phyloP scores from a whole-genome alignment of 2,329 filamentous ascomycete species.

The Aureobasidium sp. region DNA sequence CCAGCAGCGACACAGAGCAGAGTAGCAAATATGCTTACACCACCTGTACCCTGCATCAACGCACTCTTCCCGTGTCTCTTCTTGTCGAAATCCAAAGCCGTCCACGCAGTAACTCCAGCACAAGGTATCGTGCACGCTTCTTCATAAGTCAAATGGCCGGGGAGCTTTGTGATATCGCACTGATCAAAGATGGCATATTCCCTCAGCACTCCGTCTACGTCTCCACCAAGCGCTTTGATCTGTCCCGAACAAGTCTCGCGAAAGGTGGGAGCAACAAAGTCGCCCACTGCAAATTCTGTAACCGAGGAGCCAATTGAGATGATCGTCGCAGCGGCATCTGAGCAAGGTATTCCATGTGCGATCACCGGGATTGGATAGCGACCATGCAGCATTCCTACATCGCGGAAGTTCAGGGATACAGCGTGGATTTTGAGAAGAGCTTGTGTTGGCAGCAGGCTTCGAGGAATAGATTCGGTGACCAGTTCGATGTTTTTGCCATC shows the following conservation, averaged over 20 bases:
- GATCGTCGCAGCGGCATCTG: background rate
- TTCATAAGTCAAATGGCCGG: conserved; percentile 31
- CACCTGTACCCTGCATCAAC: conserved; percentile 20
- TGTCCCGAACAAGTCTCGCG: conserved; percentile 27
- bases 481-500: conserved; percentile 21
- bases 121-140: conserved; percentile 36
- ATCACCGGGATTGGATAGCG: background rate
- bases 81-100: conserved; percentile 9
- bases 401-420: conserved; percentile 27
- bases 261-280: conserved; percentile 24
- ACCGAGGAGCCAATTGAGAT: background rate
- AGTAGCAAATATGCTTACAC: conserved; percentile 27
- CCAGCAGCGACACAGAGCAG: conserved; percentile 22
- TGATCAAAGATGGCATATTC: conserved; percentile 37
- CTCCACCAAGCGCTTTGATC: conserved; percentile 36
- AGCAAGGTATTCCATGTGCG: background rate
- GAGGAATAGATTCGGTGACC: conserved; percentile 17
- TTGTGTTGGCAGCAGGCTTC: conserved; percentile 15
- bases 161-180: conserved; percentile 31
- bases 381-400: conserved; percentile 26
- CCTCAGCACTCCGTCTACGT: conserved; percentile 40
- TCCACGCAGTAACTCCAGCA: conserved; percentile 42
- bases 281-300: background rate
- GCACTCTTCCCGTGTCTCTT: background rate
- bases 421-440: conserved; percentile 27